Evolutionary conservation across 495 filamentous ascomycete species (phyloP), one percentile per base, ranked within the genome.

Genomic region (Cetradonia linearis): DNA sequence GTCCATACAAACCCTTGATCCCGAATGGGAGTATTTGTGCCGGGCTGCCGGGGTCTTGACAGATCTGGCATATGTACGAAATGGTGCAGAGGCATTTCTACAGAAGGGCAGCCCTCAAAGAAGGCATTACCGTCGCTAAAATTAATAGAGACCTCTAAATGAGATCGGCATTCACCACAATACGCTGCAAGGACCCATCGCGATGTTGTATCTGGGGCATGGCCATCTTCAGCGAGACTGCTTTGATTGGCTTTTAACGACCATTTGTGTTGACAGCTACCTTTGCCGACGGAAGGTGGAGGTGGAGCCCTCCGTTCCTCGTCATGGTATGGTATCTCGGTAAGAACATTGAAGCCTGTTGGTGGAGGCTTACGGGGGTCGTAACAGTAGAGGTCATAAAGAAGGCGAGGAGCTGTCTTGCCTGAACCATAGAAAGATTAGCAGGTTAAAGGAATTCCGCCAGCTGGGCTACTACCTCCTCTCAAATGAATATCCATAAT

Each of bases 351-450:
- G 52, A 72, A 75, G 48, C 74, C 76, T 27, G 70, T 74, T 20
- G 64, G 66, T 58, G 73, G 68, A 30, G 74, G 74, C 56, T 78
- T 70, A 25, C 72, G 70, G 27, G 81, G 77, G 63, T 87, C 82
- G 65, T 84, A 84, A 34, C 69, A 63, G 27, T 73, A 60, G 49
- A 87, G 72, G 68, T 86, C 84, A 59, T 81, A 69, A 47, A 80
- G 70, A 55, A 87, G 74, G 52, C 79, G 78, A 11, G 83, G 84
- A 54, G 81, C 78, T 62, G 80, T 81, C 72, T 85, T 86, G 62
- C 84, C 84, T 82, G 65, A 18, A 63, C 30, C n/a, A 33, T 18
- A 23, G 4, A 40, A 1, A n/a, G 7, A n/a, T 61, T 23, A 55
- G 59, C 28, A 38, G 14, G 33, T 2, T 0, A 5, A 5, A 18